Base-by-base conservation (phyloP, 768 basidiomycete genomes). In the Trametes coccinea region DNA sequence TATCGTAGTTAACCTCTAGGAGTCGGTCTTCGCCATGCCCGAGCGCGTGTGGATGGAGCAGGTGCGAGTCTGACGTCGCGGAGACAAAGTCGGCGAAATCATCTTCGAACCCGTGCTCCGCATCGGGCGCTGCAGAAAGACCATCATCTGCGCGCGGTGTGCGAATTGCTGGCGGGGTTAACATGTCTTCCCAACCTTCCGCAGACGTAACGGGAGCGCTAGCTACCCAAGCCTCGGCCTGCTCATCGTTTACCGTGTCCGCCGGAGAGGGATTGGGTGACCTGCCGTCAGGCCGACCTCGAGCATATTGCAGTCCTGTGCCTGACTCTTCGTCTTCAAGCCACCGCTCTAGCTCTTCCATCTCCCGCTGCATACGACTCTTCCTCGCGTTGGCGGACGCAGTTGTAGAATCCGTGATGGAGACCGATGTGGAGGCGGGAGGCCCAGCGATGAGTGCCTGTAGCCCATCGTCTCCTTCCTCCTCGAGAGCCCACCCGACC, bases 1-100 rank as follows among this genome's bases (percentile, higher is more conserved):
- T 34, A 53, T 54, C 49, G 49, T 64, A 64, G 40, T 62, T 63
- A 41, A 67, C 66, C 34, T 64, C 62, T 14, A 64, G 54, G 37
- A 64, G 45, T 29, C 46, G 33, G 27, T 62, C 63, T n/a, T 61
- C 55, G 39, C 59, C 58, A 34, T 65, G 52, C 49, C 43, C 58
- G 17, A 30, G 44, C 33, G 43, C 53, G 54, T 40, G 45, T 27
- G 55, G 22, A 41, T 39, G 41, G 34, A 37, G 34, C 5, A 46
- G 29, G 27, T 56, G 63, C 39, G 66, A 40, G n/a, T 48, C 62
- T 22, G 67, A 43, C 4, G 76, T 82, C n/a, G 87, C 88, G 34
- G 87, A 86, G 16, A 91, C 81, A 63, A 90, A 90, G 31, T 83
- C 85, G 2, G 85, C 80, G 68, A 94, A 94, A 71, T 94, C 89